Percentiles rank a stretch among this genome's conserved stretches.
Evolutionary conservation across 331 rosid genomes (phyloP).

Genomic region (Cucumis variabilis): DNA sequence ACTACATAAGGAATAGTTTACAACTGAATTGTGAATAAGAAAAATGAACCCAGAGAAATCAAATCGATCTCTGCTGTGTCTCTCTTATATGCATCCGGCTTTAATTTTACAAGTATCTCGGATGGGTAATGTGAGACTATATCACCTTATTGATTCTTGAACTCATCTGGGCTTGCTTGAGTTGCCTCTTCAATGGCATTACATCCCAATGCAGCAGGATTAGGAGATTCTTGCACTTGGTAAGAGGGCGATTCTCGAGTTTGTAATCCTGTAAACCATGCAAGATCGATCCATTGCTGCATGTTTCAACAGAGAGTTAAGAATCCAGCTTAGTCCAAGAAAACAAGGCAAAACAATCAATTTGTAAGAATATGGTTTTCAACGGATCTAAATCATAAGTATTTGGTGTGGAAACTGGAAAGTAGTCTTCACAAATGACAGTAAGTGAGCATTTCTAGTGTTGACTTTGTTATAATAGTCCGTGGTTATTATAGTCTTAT

Average conservation of each 20-base stretch:
- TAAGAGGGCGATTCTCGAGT: conserved; percentile 52
- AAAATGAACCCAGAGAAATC: conserved; percentile 27
- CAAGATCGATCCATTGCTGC: conserved; percentile 99
- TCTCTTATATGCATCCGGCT: conserved; percentile 29
- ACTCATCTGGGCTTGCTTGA: conserved; percentile 59
- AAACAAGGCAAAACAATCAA: background rate
- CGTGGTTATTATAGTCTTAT: no score
- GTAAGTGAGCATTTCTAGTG: no score
- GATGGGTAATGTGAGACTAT: conserved; percentile 29
- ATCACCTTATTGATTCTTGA: conserved; percentile 61
- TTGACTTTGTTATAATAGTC: no score
- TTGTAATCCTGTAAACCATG: conserved; percentile 83
- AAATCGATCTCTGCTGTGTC: conserved; percentile 33
- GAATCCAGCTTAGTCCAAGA: background rate
- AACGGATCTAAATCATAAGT: background rate
- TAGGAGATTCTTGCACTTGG: conserved; percentile 55
- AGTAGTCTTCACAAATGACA: background rate
- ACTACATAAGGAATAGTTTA: conserved; percentile 33
- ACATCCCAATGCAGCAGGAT: conserved; percentile 59
- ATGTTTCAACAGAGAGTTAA: conserved; percentile 33
- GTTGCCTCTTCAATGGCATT: conserved; percentile 63
- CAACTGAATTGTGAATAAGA: conserved; percentile 35
- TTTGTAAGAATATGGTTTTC: background rate
- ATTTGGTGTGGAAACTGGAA: background rate
- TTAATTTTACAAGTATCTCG: conserved; percentile 29